A percentile compares a stretch with the other conserved stretches of the same genome.
Evolutionary conservation across 2,329 filamentous ascomycete genomes (phyloP).

Genomic region (Nothopassalora personata): DNA sequence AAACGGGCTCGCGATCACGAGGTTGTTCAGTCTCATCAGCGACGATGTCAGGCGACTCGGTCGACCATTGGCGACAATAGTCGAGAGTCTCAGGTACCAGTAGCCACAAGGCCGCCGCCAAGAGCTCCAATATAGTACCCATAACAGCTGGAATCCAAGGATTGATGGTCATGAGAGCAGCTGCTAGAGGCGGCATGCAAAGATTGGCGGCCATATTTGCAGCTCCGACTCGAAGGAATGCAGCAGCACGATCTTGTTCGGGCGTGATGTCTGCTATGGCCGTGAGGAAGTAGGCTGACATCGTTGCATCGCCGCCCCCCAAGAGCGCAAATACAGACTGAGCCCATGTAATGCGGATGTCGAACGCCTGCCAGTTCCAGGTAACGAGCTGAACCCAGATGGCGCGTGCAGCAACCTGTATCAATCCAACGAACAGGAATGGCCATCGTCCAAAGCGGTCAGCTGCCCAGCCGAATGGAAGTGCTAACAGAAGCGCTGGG

Average conservation of each 20-base stretch:
- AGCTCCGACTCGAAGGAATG: conserved; percentile 31
- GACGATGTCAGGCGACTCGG: neutral
- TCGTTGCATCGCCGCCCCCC: conserved; percentile 24
- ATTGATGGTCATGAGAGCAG: conserved; percentile 31
- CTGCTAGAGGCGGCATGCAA: conserved; percentile 30
- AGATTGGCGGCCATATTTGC: conserved; percentile 27
- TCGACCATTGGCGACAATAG: conserved; percentile 11
- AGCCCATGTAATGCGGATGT: conserved; percentile 30
- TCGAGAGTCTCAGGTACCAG: conserved; percentile 33
- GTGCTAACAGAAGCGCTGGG: conserved; percentile 33
- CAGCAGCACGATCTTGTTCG: conserved; percentile 23
- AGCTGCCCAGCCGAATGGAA: conserved; percentile 34
- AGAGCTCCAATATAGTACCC: conserved; percentile 18
- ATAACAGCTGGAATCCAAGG: conserved; percentile 32
- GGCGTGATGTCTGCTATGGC: conserved; percentile 30
- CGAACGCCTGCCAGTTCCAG: conserved; percentile 33
- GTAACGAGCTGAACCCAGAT: conserved; percentile 31
- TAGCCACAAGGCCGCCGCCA: conserved; percentile 16
- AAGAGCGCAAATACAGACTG: conserved; percentile 29
- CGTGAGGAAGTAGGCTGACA: conserved; percentile 20
- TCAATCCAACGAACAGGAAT: conserved; percentile 26
- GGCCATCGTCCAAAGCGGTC: conserved; percentile 34
- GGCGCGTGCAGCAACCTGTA: conserved; percentile 21
- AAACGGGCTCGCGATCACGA: neutral
- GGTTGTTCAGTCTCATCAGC: neutral